Evolutionary conservation across 768 basidiomycete species (phyloP).

Genomic region (Lactifluus volemus): DNA sequence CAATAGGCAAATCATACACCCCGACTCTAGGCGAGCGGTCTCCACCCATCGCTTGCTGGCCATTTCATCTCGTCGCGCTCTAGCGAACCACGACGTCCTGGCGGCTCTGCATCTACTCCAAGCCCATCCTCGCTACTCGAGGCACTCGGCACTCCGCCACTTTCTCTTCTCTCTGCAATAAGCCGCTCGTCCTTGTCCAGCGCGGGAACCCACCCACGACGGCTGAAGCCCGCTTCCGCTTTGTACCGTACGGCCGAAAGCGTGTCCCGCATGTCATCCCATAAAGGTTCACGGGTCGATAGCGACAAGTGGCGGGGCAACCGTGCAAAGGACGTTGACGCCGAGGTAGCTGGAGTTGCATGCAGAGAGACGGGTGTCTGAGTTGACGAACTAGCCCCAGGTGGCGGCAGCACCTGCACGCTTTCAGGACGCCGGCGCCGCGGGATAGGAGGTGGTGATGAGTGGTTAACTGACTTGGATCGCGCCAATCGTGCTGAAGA

Average conservation of each 20-base stretch:
- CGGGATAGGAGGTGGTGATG: conserved; percentile 29
- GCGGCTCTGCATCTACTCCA: conserved; percentile 18
- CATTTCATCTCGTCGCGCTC: conserved; percentile 52
- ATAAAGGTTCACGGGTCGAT: conserved; percentile 24
- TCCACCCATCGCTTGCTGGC: conserved; percentile 53
- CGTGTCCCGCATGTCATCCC: conserved; percentile 31
- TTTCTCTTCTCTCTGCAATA: conserved; percentile 31
- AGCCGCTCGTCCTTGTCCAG: conserved; percentile 31
- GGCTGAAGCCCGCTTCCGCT: conserved; percentile 59
- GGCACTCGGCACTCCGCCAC: conserved; percentile 21
- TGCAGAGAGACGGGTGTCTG: conserved; percentile 5
- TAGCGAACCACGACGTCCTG: conserved; percentile 9
- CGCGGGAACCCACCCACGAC: conserved; percentile 46
- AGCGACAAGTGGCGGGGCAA: conserved; percentile 36
- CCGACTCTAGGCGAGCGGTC: conserved; percentile 25
- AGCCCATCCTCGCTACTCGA: conserved; percentile 18
- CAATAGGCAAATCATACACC: background rate
- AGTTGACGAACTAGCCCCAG: background rate
- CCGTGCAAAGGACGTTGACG: conserved; percentile 14
- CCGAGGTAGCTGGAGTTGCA: conserved; percentile 3
- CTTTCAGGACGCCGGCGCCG: conserved; percentile 55
- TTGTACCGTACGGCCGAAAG: conserved; percentile 49
- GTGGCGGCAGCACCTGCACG: conserved; percentile 35
- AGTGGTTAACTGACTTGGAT: conserved; percentile 48
- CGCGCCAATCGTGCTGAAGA: conserved; percentile 37